These are phyloP conservation scores for Salix caprea DNA, from an alignment of 345 rosid species.

Conservation along the genomic window DNA sequence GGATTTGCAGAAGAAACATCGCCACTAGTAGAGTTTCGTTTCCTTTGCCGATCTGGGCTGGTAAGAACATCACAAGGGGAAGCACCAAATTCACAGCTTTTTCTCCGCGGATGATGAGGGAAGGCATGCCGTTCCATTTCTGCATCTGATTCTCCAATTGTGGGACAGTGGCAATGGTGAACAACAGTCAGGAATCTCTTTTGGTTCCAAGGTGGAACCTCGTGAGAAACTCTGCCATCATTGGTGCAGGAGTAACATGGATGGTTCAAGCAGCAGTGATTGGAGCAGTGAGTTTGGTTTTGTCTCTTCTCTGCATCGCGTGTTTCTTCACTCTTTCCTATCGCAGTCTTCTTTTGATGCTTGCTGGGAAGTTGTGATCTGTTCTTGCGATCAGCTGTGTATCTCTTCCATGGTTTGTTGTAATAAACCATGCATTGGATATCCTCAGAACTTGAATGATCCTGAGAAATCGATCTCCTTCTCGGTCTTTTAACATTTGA, in stretches of 20 bases:
- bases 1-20: background rate
- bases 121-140: slow-evolving; percentile 10
- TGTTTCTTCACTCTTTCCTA: slow-evolving; percentile 3
- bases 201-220: background rate
- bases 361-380: slow-evolving; percentile 12
- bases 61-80: slow-evolving; percentile 18
- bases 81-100: slow-evolving; percentile 21
- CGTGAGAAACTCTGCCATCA: slow-evolving; percentile 10
- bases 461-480: slow-evolving; percentile 34
- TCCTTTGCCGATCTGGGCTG: slow-evolving; percentile 9
- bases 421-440: slow-evolving; percentile 34
- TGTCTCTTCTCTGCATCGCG: slow-evolving; percentile 1
- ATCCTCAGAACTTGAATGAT: slow-evolving; percentile 26
- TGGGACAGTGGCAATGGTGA: background rate
- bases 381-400: background rate
- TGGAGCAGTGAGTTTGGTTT: slow-evolving; percentile 2
- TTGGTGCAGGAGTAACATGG: slow-evolving; percentile 15
- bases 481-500: slow-evolving; percentile 27
- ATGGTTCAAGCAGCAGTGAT: slow-evolving; percentile 26
- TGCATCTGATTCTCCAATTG: slow-evolving; percentile 5
- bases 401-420: slow-evolving; percentile 21
- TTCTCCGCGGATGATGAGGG: slow-evolving; percentile 19
- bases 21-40: slow-evolving; percentile 13
- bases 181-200: background rate
- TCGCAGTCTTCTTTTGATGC: slow-evolving; percentile 15